Percentiles rank a stretch among this genome's conserved stretches.
phyloP scores from a whole-genome alignment of 208 protist genomes.

The Acanthamoeba castellanii region DNA sequence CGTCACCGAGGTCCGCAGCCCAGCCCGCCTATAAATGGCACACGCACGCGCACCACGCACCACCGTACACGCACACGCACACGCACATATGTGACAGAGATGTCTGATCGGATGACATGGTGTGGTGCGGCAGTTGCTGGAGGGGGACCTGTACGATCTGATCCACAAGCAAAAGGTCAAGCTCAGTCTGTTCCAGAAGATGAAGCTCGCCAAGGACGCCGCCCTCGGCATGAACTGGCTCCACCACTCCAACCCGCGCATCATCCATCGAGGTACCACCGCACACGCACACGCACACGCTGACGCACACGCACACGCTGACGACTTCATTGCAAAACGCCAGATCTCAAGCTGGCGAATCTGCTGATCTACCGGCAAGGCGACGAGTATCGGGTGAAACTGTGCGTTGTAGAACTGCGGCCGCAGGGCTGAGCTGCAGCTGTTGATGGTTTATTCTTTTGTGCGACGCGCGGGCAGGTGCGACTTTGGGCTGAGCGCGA shows the following conservation, averaged over 20 bases:
- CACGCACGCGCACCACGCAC: not conserved
- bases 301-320: not conserved
- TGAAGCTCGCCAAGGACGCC: conserved; percentile 85
- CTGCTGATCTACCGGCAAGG: conserved; percentile 49
- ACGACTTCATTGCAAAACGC: not conserved
- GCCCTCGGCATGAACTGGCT: conserved; percentile 86
- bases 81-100: too few relatives aligned
- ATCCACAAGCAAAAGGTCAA: conserved; percentile 66
- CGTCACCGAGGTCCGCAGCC: conserved; percentile 74
- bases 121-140: conserved; percentile 42
- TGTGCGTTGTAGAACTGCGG: not conserved
- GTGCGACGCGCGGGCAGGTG: not conserved
- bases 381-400: conserved; percentile 35
- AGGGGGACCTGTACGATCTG: conserved; percentile 57
- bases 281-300: not conserved
- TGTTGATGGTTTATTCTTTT: not conserved
- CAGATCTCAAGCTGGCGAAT: conserved; percentile 52
- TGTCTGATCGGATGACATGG: too few relatives aligned
- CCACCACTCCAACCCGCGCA: conserved; percentile 80
- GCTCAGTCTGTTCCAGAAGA: conserved; percentile 78
- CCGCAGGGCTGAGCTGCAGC: too few relatives aligned
- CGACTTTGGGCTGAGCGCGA: conserved; percentile 72
- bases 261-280: conserved; percentile 78
- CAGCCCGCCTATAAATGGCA: not conserved
- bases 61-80: too few relatives aligned